These are phyloP conservation scores for Gastrolobium villosum DNA, from an alignment of 306 rosid species.

Conservation along the genomic window DNA sequence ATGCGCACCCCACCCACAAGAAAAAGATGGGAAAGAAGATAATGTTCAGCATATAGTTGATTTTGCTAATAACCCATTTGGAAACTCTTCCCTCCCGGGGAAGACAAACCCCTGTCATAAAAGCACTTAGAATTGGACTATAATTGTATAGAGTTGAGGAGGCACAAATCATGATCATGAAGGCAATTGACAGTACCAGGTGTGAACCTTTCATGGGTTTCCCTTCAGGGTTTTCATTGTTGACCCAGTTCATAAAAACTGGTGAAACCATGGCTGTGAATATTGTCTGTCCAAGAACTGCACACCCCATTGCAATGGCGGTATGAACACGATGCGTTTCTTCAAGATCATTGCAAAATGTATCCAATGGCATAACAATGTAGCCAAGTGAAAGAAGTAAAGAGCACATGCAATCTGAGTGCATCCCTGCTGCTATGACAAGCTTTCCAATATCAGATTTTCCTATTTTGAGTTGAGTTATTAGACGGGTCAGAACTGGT, in stretches of 20 bases:
- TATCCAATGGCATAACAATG: constrained; percentile 56
- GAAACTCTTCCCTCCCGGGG: constrained; percentile 91
- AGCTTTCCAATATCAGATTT: constrained; percentile 92
- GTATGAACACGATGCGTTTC: background rate
- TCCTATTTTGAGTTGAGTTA: constrained; percentile 79
- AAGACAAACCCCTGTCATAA: constrained; percentile 80
- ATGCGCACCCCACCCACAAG: constrained; percentile 92
- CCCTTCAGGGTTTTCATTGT: constrained; percentile 94
- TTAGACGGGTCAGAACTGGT: constrained; percentile 80
- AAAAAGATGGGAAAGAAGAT: constrained; percentile 86
- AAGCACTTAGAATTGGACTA: constrained; percentile 83
- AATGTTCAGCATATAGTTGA: constrained; percentile 71
- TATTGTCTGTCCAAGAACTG: constrained; percentile 59
- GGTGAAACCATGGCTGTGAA: constrained; percentile 76
- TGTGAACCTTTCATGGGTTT: constrained; percentile 92
- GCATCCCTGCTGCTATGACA: constrained; percentile 88
- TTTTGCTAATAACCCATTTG: constrained; percentile 78
- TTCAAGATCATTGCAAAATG: background rate
- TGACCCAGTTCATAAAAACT: constrained; percentile 79
- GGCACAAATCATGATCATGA: constrained; percentile 70
- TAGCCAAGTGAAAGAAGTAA: constrained; percentile 72
- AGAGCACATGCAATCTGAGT: constrained; percentile 76
- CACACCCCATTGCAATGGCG: constrained; percentile 46
- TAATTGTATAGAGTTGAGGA: constrained; percentile 68
- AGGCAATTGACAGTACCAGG: constrained; percentile 80